A percentile compares a stretch with the other conserved stretches of the same genome.
These are phyloP conservation scores for Penicillium diatomitis DNA, from an alignment of 495 filamentous ascomycete genomes.

Conservation along the genomic window DNA sequence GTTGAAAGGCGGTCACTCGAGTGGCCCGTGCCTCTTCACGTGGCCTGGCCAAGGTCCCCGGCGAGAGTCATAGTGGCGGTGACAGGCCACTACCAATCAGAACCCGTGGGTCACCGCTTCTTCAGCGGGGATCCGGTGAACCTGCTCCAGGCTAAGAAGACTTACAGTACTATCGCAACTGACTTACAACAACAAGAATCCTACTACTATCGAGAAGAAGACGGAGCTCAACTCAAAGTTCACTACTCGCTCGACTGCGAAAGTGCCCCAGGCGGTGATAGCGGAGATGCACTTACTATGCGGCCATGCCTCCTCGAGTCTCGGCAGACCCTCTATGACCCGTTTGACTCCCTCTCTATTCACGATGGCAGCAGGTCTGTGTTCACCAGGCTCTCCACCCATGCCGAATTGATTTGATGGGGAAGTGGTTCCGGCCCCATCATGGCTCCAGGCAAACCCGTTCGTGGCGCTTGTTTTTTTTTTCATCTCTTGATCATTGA, in stretches of 20 bases:
- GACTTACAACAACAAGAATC: too few relatives aligned
- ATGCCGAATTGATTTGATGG: background rate
- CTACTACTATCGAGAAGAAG: too few relatives aligned
- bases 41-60: background rate
- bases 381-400: too few relatives aligned
- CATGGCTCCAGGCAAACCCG: background rate
- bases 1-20: too few relatives aligned
- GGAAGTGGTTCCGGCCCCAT: background rate
- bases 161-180: background rate
- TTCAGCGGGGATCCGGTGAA: conserved; percentile 1
- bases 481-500: background rate
- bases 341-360: too few relatives aligned
- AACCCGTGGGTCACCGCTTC: conserved; percentile 26
- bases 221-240: too few relatives aligned
- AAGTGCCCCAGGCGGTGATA: too few relatives aligned
- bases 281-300: too few relatives aligned
- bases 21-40: background rate
- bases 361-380: too few relatives aligned
- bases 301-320: too few relatives aligned
- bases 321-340: too few relatives aligned
- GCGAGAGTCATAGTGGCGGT: conserved; percentile 34
- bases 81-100: conserved; percentile 21
- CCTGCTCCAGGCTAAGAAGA: background rate
- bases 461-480: background rate
- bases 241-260: too few relatives aligned